phyloP scores from a whole-genome alignment of 306 rosid genomes.

The Glycine latifolia region DNA sequence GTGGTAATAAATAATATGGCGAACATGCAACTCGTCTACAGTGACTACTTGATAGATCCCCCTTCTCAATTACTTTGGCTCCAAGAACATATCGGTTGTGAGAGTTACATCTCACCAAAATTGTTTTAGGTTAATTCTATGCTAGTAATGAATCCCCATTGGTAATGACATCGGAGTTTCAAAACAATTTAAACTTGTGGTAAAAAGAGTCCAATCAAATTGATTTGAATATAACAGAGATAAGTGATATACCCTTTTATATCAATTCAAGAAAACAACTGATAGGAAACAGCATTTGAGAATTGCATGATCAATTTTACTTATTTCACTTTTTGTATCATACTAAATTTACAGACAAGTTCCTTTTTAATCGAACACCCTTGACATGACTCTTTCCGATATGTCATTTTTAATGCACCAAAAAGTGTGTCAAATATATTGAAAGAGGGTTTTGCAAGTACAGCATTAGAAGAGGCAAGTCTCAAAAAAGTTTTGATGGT shows the following conservation, averaged over 20 bases:
- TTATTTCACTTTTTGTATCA: not conserved
- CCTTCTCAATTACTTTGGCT: slow-evolving; percentile 44
- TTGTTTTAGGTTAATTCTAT: not conserved
- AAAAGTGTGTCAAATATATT: slow-evolving; percentile 36
- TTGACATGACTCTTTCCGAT: not conserved
- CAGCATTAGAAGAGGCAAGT: not conserved
- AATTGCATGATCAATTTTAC: slow-evolving; percentile 6
- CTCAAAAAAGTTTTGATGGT: slow-evolving; percentile 25
- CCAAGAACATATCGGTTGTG: slow-evolving; percentile 52
- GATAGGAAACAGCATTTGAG: not conserved
- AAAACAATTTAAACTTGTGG: slow-evolving; percentile 10
- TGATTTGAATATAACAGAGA: not conserved
- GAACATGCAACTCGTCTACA: slow-evolving; percentile 32
- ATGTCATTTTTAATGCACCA: slow-evolving; percentile 31
- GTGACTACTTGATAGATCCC: slow-evolving; percentile 34
- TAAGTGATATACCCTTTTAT: not conserved
- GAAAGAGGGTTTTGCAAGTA: slow-evolving; percentile 4
- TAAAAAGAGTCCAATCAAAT: not conserved
- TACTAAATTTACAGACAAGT: not conserved
- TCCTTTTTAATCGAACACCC: slow-evolving; percentile 5
- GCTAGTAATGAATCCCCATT: not conserved
- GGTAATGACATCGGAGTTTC: not conserved
- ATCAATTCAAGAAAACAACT: slow-evolving; percentile 16
- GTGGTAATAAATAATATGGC: not conserved
- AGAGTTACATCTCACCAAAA: slow-evolving; percentile 47